Percentiles rank a stretch among this genome's conserved stretches.
Conservation (phyloP, 2,329 filamentous ascomycete species). For the Colletotrichum sp. region DNA sequence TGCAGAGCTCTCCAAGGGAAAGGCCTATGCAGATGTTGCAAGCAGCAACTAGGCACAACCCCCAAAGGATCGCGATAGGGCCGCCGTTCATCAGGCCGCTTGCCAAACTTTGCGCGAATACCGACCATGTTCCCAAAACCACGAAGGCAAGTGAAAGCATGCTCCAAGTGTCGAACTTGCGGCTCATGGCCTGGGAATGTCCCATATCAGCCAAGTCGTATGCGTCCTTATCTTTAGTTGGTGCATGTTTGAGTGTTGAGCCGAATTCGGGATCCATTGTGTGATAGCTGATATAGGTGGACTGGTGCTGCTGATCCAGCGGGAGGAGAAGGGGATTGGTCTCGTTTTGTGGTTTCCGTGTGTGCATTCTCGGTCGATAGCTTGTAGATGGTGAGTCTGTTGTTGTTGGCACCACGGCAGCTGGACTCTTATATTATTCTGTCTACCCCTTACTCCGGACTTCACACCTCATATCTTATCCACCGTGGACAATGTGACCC, state of each 20-base stretch:
- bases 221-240: conserved; percentile 34
- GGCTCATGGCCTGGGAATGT: conserved; percentile 41
- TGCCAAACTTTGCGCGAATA: conserved; percentile 50
- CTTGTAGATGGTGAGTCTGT: background rate
- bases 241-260: background rate
- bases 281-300: background rate
- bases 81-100: conserved; percentile 61
- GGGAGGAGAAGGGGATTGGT: background rate
- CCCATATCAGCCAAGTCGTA: conserved; percentile 44
- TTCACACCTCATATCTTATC: background rate
- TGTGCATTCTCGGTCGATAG: background rate
- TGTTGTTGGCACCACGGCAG: conserved; percentile 2
- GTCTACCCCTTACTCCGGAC: background rate
- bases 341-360: background rate
- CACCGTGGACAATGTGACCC: background rate
- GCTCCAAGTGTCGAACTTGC: conserved; percentile 59
- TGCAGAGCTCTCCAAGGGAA: conserved; percentile 61
- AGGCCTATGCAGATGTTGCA: conserved; percentile 60
- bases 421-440: conserved; percentile 18
- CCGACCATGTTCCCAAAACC: conserved; percentile 63
- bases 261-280: background rate
- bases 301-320: background rate
- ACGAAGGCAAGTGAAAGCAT: conserved; percentile 64
- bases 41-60: conserved; percentile 54
- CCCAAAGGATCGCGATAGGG: conserved; percentile 60